Conservation (phyloP, 371 early-diverging fungal genomes). For the Apophysomyces elegans region DNA sequence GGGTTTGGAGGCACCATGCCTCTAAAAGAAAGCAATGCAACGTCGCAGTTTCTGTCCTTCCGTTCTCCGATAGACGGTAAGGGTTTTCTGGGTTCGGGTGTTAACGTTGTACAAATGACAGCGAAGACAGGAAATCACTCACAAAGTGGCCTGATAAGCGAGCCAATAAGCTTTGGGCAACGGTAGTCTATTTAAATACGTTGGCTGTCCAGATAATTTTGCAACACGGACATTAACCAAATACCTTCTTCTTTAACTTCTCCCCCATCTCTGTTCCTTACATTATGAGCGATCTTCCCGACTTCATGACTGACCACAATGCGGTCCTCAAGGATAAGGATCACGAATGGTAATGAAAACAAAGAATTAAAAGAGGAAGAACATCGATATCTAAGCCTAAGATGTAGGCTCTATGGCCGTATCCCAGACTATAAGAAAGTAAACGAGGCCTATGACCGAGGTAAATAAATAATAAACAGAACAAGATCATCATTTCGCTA, state of each 20-base stretch:
- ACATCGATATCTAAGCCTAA: too few relatives aligned
- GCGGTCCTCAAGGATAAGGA: conserved; percentile 56
- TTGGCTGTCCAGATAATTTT: not conserved
- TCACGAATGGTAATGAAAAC: conserved; percentile 38
- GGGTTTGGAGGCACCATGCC: not conserved
- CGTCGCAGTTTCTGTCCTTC: not conserved
- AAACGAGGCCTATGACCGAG: conserved; percentile 48
- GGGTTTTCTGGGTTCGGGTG: conserved; percentile 3
- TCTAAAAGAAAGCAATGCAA: not conserved
- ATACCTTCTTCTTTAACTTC: not conserved
- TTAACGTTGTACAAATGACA: not conserved
- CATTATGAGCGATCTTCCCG: conserved; percentile 41
- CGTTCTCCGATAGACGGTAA: not conserved
- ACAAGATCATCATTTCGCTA: not conserved
- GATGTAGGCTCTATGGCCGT: conserved; percentile 39
- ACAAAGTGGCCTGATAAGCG: conserved; percentile 2
- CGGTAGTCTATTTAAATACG: not conserved
- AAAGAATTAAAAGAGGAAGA: too few relatives aligned
- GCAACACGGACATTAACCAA: not conserved
- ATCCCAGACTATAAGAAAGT: conserved; percentile 54
- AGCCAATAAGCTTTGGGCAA: not conserved
- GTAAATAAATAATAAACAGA: conserved; percentile 19
- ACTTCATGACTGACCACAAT: conserved; percentile 58
- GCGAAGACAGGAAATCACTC: not conserved
- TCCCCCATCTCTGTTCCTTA: conserved; percentile 4